A percentile compares a stretch with the other conserved stretches of the same genome.
phyloP scores from a whole-genome alignment of 257 asterid species.

The Apocynum venetum region DNA sequence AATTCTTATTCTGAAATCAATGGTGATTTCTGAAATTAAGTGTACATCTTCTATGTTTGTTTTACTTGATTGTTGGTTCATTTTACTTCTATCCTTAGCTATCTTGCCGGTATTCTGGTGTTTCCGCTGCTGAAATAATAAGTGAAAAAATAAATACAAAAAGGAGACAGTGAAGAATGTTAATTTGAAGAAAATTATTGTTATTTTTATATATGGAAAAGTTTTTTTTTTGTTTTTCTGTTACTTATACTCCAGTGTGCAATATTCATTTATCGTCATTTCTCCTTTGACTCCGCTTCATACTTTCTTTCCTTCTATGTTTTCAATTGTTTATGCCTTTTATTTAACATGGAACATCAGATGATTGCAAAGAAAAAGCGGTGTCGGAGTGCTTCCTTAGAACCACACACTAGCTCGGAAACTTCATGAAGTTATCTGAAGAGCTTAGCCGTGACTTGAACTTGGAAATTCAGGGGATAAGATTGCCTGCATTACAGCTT shows the following conservation, averaged over 20 bases:
- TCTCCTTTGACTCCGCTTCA: not conserved
- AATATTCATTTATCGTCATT: not conserved
- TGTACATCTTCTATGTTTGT: not conserved
- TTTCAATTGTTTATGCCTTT: not conserved
- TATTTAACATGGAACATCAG: constrained; percentile 23
- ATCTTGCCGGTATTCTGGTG: not conserved
- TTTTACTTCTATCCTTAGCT: not conserved
- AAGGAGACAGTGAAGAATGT: not conserved
- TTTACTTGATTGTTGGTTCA: not conserved
- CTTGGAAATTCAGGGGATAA: not conserved
- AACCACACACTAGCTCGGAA: constrained; percentile 39
- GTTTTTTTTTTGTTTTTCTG: not conserved
- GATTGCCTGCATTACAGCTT: not conserved
- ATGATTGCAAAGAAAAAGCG: constrained; percentile 57
- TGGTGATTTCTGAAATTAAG: not conserved
- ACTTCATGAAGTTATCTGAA: constrained; percentile 1
- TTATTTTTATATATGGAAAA: not conserved
- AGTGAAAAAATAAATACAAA: not conserved
- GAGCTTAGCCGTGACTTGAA: not conserved
- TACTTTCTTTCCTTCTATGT: not conserved
- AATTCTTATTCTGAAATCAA: not conserved
- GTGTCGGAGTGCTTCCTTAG: constrained; percentile 64
- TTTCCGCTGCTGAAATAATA: not conserved
- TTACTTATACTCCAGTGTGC: not conserved
- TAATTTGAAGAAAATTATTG: not conserved